phyloP scores from a whole-genome alignment of 176 grass and related monocot species.

The sorghum (Sorghum bicolor) region DNA sequence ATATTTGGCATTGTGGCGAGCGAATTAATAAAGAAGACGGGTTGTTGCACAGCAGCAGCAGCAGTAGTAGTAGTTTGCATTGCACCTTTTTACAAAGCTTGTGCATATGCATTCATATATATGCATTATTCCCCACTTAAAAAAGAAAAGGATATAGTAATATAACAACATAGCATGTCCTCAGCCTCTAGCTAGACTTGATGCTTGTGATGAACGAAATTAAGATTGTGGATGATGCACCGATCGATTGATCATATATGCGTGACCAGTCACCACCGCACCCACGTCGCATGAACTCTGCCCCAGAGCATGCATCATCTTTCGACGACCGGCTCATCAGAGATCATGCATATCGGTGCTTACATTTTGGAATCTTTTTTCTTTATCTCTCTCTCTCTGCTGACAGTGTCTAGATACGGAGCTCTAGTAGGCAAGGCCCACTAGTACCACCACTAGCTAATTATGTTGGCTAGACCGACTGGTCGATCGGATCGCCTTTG shows the following conservation, averaged over 20 bases:
- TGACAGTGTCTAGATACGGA: neutral
- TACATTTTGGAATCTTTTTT: neutral
- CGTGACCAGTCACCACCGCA: slow-evolving; percentile 10
- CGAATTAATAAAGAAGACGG: neutral
- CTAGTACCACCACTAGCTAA: neutral
- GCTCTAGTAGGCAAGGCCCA: neutral
- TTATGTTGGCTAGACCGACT: neutral
- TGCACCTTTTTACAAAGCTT: too few relatives aligned
- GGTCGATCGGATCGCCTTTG: neutral
- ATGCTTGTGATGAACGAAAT: neutral
- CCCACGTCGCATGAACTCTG: neutral
- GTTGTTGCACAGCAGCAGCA: too few relatives aligned
- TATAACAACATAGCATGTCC: neutral
- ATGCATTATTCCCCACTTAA: too few relatives aligned
- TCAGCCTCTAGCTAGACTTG: neutral
- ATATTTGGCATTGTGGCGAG: neutral
- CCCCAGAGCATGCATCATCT: neutral
- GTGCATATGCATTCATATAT: too few relatives aligned
- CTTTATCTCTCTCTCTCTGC: neutral
- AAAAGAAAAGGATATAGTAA: neutral
- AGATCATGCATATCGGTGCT: neutral
- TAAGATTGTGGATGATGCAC: neutral
- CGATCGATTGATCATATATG: neutral
- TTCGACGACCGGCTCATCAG: neutral
- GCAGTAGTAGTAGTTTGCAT: too few relatives aligned